Conservation (phyloP, 179 eudicot species). For the Nepenthes alata region DNA sequence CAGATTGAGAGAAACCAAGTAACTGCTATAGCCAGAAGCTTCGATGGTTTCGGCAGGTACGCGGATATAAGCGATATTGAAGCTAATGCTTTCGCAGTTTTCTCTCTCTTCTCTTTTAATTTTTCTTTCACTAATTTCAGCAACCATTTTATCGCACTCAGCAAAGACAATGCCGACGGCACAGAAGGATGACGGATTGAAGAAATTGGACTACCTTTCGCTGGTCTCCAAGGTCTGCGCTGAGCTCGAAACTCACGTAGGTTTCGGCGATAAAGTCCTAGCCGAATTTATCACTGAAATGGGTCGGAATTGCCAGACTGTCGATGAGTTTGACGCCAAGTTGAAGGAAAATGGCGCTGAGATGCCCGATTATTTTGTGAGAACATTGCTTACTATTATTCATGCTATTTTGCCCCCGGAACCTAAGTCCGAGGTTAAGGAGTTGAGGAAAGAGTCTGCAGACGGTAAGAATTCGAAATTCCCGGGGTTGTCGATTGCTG, state of each 20-base stretch:
- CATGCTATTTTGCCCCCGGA: conserved; percentile 76
- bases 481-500: conserved; percentile 45
- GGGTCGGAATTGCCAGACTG: conserved; percentile 43
- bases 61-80: too few relatives aligned
- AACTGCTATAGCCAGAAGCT: too few relatives aligned
- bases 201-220: conserved; percentile 38
- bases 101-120: neutral
- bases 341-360: conserved; percentile 69
- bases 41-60: too few relatives aligned
- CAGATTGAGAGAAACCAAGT: too few relatives aligned
- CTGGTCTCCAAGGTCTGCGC: conserved; percentile 71
- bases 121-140: too few relatives aligned
- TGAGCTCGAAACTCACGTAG: conserved; percentile 68
- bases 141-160: too few relatives aligned
- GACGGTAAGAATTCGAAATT: conserved; percentile 20
- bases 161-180: too few relatives aligned
- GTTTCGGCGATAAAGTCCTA: conserved; percentile 51
- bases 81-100: too few relatives aligned
- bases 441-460: conserved; percentile 6
- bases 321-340: conserved; percentile 52
- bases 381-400: conserved; percentile 56
- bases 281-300: conserved; percentile 72
- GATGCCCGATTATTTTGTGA: conserved; percentile 76
- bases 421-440: conserved; percentile 11
- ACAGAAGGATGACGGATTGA: conserved; percentile 14